Evolutionary conservation across 2,329 filamentous ascomycete species (phyloP), one percentile per base, ranked within the genome.

Genomic region (Alternaria postmessia): DNA sequence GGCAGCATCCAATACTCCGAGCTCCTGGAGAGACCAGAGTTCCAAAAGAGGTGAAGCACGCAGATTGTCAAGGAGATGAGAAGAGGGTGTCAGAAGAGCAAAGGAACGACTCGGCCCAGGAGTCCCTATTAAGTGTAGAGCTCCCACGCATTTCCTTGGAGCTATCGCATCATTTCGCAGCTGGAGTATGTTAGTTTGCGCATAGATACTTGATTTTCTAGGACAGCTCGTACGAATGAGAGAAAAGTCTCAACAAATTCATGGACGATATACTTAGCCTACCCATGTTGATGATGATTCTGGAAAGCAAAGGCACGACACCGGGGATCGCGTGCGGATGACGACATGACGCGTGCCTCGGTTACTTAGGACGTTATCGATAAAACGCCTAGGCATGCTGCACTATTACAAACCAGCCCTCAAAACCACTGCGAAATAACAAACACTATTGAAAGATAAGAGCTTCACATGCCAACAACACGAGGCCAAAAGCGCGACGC

Each of bases 391-490:
- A 7, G n/a, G 6, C 32, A 24, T 36, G 12, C 16, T 5, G 30
- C 14, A 38, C 8, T 14, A 7, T 38, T 4, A 49, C 20, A 49
- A 49, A 24, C 11, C 46, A 49, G 3, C 32, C 5, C 44, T 24
- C 18, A 12, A 18, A 41, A 41, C 6, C 24, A 49, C 8, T 49
- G 18, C 18, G 7, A 1, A 41, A 41, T 5, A 9, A 32, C 5
- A 38, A 0, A 16, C 7, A 12, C 3, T 5, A 24, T 49, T 9
- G 20, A 24, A 6, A 34, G 7, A 24, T 6, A 28, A 3, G 12
- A 22, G 3, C 5, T 34, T 38, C 43, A 51, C 38, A 51, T 74
- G 67, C 73, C 73, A 39, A 67, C 57, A 34, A 76, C 72, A 55
- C 59, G 73, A 58, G 61, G 61, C 5, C 71, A 75, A 54, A 65